Evolutionary conservation across 208 protist genomes (phyloP).

Genomic region (Wallacemonas sp.): DNA sequence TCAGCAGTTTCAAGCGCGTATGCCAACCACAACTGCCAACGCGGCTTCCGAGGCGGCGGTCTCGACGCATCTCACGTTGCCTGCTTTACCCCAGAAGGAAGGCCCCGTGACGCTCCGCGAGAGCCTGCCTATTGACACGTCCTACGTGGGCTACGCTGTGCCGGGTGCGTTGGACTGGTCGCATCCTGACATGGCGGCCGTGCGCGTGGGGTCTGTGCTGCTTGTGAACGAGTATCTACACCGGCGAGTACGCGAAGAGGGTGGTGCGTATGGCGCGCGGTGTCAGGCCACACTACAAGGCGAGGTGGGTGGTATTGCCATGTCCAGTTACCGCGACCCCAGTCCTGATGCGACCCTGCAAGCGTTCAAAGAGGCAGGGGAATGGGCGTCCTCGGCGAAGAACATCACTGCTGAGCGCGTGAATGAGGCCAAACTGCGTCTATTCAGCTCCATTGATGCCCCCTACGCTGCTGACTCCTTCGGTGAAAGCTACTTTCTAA

Average conservation of each 20-base stretch:
- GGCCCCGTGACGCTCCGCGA: conserved; percentile 19
- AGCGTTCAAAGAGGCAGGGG: conserved; percentile 68
- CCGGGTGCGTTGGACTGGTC: conserved; percentile 62
- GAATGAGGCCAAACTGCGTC: conserved; percentile 85
- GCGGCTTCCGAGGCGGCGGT: background rate
- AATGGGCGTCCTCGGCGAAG: conserved; percentile 54
- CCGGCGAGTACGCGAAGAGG: conserved; percentile 88
- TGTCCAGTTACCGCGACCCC: conserved; percentile 91
- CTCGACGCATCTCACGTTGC: conserved; percentile 30
- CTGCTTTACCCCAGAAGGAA: conserved; percentile 13
- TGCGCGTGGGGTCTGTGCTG: conserved; percentile 73
- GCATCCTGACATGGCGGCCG: conserved; percentile 63
- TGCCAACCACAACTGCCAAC: conserved; percentile 16
- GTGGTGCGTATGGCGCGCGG: conserved; percentile 85
- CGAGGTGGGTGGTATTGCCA: conserved; percentile 76
- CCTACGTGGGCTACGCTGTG: conserved; percentile 70
- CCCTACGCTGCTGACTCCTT: conserved; percentile 84
- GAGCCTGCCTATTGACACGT: conserved; percentile 81
- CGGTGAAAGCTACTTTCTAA: conserved; percentile 81
- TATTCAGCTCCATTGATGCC: conserved; percentile 86
- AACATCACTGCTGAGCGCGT: conserved; percentile 68
- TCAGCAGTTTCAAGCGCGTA: conserved; percentile 36
- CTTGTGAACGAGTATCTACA: conserved; percentile 89
- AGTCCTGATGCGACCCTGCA: conserved; percentile 59
- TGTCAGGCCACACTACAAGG: conserved; percentile 64